Evolutionary conservation across 768 basidiomycete species (phyloP).

Genomic region (Terana coerulea): DNA sequence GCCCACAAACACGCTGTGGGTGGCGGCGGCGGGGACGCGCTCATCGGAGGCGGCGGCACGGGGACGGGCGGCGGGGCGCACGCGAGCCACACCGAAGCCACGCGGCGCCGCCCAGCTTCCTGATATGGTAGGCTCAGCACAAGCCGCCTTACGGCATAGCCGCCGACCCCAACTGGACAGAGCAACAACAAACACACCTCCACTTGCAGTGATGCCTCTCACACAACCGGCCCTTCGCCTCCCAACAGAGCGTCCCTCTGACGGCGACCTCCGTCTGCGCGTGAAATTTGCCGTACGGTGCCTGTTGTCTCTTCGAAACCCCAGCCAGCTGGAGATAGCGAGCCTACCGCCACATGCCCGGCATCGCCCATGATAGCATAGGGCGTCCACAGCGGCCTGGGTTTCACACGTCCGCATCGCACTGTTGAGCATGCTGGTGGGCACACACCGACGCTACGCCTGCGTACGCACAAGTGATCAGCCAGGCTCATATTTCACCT

Average conservation of each 20-base stretch:
- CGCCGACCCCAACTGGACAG: background rate
- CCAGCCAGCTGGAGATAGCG: slow-evolving; percentile 2
- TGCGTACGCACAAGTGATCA: too few species aligned
- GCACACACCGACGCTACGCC: too few species aligned
- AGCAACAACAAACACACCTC: slow-evolving; percentile 1
- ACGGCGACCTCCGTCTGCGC: background rate
- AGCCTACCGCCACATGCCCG: background rate
- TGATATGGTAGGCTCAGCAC: slow-evolving; percentile 1
- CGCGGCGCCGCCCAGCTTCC: slow-evolving; percentile 4
- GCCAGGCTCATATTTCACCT: too few species aligned
- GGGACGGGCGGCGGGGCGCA: background rate
- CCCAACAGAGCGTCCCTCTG: background rate
- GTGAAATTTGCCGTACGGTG: slow-evolving; percentile 1
- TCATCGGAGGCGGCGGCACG: background rate
- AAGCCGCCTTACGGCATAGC: background rate
- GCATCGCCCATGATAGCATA: slow-evolving; percentile 6
- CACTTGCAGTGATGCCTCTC: slow-evolving; percentile 2
- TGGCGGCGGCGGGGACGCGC: slow-evolving; percentile 2
- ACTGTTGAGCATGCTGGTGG: too few species aligned
- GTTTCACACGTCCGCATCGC: too few species aligned
- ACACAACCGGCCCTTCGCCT: background rate
- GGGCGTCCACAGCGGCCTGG: too few species aligned
- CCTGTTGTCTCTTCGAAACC: slow-evolving; percentile 2
- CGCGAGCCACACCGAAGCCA: background rate
- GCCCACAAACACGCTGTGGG: background rate